These are phyloP conservation scores for Penicillium sp. DNA, from an alignment of 2,329 filamentous ascomycete species.

Conservation along the genomic window DNA sequence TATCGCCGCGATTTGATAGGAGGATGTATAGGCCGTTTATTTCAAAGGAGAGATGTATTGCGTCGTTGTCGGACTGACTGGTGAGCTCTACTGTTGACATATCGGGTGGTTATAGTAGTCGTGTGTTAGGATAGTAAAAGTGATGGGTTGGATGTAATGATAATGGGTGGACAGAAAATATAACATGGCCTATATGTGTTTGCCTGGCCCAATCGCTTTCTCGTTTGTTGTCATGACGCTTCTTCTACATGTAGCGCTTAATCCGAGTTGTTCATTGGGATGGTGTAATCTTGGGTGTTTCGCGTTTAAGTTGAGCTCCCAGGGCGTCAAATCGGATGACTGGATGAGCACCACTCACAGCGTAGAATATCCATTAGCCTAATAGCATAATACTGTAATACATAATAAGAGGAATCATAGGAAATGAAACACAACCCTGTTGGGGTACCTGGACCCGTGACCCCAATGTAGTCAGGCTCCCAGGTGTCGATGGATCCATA, in stretches of 20 bases:
- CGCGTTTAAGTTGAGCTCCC: background rate
- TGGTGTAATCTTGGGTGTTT: background rate
- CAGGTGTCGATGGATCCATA: background rate
- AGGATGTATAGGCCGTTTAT: background rate
- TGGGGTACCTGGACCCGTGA: background rate
- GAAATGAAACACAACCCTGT: background rate
- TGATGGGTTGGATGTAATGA: background rate
- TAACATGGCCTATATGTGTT: too few species aligned
- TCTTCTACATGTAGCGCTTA: background rate
- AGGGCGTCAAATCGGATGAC: background rate
- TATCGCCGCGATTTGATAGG: background rate
- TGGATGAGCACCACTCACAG: background rate
- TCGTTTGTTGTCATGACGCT: background rate
- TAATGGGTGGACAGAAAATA: too few species aligned
- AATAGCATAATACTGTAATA: background rate
- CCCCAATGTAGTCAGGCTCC: background rate
- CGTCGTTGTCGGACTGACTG: too few species aligned
- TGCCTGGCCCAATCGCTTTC: too few species aligned
- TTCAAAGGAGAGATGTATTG: background rate
- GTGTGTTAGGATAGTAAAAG: background rate
- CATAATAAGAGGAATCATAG: background rate
- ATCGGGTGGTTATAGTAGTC: background rate
- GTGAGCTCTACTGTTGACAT: background rate
- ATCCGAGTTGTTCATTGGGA: background rate
- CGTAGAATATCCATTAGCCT: background rate